A percentile compares a stretch with the other conserved stretches of the same genome.
Conservation (phyloP, 306 rosid species). For the Rosa rugosa region DNA sequence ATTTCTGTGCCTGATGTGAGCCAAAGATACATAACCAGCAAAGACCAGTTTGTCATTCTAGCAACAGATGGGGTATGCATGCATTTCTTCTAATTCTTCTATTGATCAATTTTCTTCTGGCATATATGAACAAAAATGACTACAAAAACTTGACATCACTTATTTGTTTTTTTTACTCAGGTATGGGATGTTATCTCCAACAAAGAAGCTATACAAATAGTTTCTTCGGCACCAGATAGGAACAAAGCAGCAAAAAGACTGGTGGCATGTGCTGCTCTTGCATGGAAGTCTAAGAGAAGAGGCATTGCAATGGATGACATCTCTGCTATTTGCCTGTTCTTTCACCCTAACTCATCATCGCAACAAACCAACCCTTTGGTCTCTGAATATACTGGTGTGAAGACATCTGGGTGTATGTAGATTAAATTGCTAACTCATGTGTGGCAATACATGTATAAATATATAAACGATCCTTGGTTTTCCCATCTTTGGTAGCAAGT, state of each 20-base stretch:
- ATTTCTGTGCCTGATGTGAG: constrained; percentile 67
- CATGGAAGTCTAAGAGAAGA: constrained; percentile 70
- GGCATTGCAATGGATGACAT: constrained; percentile 74
- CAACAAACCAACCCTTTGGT: constrained; percentile 13
- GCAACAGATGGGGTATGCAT: constrained; percentile 75
- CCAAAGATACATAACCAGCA: constrained; percentile 42
- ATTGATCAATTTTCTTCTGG: neutral
- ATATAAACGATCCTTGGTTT: neutral
- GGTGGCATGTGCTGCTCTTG: constrained; percentile 53
- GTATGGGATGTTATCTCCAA: constrained; percentile 80
- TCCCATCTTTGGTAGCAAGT: neutral
- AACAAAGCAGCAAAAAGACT: constrained; percentile 60
- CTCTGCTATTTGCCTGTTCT: constrained; percentile 72
- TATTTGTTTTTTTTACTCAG: constrained; percentile 21
- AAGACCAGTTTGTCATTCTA: constrained; percentile 66
- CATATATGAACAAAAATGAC: neutral
- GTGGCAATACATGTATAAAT: neutral
- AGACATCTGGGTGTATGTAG: neutral
- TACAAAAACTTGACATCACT: neutral
- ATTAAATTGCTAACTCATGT: neutral
- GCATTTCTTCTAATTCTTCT: neutral
- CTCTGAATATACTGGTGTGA: constrained; percentile 16
- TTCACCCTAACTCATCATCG: constrained; percentile 32
- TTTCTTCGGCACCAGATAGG: constrained; percentile 39
- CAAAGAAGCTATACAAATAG: constrained; percentile 65